A percentile compares a stretch with the other conserved stretches of the same genome.
phyloP scores from a whole-genome alignment of 163 green algal genomes.

The Chloromonas sp. region DNA sequence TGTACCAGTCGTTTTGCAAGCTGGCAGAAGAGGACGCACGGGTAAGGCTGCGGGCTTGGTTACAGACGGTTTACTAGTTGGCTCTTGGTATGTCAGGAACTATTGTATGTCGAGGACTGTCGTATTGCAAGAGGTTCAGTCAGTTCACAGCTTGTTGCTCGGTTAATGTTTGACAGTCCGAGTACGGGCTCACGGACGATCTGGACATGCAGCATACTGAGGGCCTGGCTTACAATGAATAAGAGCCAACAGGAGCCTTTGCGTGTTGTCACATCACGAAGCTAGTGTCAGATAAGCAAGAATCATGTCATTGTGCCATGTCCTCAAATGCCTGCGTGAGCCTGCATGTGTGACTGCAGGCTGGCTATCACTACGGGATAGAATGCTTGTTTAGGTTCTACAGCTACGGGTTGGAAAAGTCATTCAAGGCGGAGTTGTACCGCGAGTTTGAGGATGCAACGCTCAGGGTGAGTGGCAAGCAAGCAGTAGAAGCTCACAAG shows the following conservation, averaged over 20 bases:
- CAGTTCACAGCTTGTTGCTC: no score
- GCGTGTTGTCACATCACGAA: no score
- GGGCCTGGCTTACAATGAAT: no score
- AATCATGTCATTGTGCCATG: not conserved
- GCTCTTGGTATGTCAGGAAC: no score
- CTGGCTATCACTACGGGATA: slow-evolving; percentile 84
- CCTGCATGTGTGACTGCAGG: not conserved
- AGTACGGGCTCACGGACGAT: no score
- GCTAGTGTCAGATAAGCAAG: no score
- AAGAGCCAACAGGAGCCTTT: no score
- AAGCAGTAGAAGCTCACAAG: not conserved
- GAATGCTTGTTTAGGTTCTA: slow-evolving; percentile 95
- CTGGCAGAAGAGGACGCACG: slow-evolving; percentile 56
- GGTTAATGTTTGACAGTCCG: no score
- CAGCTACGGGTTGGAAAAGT: slow-evolving; percentile 88
- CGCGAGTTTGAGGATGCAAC: slow-evolving; percentile 86
- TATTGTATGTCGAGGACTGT: no score
- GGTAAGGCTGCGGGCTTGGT: not conserved
- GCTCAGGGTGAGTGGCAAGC: slow-evolving; percentile 44
- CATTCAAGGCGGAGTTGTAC: slow-evolving; percentile 76
- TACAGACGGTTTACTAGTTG: no score
- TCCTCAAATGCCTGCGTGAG: slow-evolving; percentile 40
- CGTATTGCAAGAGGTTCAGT: no score
- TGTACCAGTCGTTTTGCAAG: slow-evolving; percentile 88
- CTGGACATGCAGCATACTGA: no score